Evolutionary conservation across 805 yeast species (phyloP), one percentile per base, ranked within the genome.

Genomic region (Starmera dryadoides): DNA sequence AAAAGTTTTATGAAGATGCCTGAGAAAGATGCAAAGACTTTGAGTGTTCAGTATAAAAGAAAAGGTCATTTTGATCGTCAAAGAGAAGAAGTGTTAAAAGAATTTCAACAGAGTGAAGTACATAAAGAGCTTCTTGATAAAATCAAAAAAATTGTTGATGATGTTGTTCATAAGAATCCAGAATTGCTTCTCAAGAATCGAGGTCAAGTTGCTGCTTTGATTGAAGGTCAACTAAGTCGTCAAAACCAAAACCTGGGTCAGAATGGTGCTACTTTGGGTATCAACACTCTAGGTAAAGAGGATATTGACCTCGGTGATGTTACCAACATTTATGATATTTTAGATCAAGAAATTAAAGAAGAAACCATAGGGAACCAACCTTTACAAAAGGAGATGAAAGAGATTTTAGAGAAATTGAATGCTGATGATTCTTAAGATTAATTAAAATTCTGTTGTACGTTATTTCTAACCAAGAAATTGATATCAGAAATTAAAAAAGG

Each of bases 141-240:
- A 4, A 44, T 52, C 14, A 39, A 46, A 33, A 21, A 32, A 2
- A 39, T 45, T 0, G 54, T 52, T 20, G 30, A 26, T 6, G 37
- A 33, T 26, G 43, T 49, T 4, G 46, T 52, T 4, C 22, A 41
- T 4, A 21, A 42, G 34, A 44, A 52, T 26, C 58, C 58, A 7
- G 48, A 47, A 18, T 25, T 54, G 19, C 39, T 50, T 10, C 40
- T 49, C 16, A 44, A 39, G 36, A 50, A 53, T 40, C 46, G 42
- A 22, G 56, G 54, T 0, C 52, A 49, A n/a, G 39, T 49, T 9
- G 47, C 52, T 6, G 58, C 50, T 2, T 25, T 50, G 35, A 41
- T 54, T 3, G 49, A 42, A 21, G 58, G 58, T 19, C 39, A 44
- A 10, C 40, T 45, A 5, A 41, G 46, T 11, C 34, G 40, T 5